Evolutionary conservation across 2,329 filamentous ascomycete species (phyloP).

Genomic region (Elsinoe arachidis): DNA sequence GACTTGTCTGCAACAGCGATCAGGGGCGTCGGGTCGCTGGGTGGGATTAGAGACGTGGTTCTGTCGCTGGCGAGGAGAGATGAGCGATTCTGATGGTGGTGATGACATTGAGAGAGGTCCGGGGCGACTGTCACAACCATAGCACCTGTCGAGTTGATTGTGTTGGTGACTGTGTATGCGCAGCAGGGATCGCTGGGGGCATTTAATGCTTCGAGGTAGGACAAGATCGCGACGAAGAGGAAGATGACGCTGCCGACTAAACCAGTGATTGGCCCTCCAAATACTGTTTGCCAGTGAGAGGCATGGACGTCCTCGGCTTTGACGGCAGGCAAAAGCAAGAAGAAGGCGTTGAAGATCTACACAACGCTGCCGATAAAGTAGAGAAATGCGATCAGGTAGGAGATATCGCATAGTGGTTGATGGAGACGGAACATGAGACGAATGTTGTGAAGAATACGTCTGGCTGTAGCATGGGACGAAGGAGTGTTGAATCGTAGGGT

Average conservation of each 20-base stretch:
- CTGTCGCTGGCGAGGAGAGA: background rate
- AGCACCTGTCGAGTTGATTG: background rate
- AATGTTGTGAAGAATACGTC: background rate
- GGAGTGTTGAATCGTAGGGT: constrained; percentile 3
- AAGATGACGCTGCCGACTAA: background rate
- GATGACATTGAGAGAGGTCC: background rate
- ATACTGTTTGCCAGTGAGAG: background rate
- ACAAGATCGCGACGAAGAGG: background rate
- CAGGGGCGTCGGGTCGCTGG: background rate
- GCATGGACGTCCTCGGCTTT: too few relatives aligned
- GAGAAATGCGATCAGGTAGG: constrained; percentile 1
- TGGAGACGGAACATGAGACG: background rate
- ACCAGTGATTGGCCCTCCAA: background rate
- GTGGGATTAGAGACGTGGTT: background rate
- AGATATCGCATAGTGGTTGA: constrained; percentile 5
- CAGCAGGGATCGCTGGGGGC: constrained; percentile 3
- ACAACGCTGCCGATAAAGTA: background rate
- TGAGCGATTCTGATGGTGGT: constrained; percentile 1
- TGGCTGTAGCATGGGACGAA: background rate
- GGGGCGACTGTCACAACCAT: background rate
- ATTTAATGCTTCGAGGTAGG: constrained; percentile 1
- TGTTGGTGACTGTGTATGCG: background rate
- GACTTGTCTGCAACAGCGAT: background rate
- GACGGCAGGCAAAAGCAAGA: background rate
- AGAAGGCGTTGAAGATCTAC: constrained; percentile 6